These are phyloP conservation scores for Chondrostereum purpureum DNA, from an alignment of 1,284 basidiomycete species.

Conservation along the genomic window DNA sequence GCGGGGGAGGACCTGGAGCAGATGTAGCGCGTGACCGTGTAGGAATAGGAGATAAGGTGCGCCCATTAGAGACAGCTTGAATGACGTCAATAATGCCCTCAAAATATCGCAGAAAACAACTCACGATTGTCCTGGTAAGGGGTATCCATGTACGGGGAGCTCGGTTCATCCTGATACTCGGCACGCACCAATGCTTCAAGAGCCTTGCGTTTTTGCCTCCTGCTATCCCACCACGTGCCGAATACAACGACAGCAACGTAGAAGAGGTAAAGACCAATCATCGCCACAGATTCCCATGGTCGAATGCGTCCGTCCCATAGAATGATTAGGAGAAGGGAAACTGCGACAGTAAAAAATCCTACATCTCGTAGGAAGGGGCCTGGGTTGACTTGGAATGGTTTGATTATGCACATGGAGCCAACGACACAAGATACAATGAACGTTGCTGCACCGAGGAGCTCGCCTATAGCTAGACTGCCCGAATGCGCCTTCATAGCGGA, in stretches of 20 bases:
- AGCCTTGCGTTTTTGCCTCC: slow-evolving; percentile 37
- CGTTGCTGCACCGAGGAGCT: slow-evolving; percentile 90
- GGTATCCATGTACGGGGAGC: slow-evolving; percentile 29
- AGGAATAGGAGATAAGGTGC: slow-evolving; percentile 13
- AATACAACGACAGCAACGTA: slow-evolving; percentile 79
- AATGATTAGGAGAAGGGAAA: slow-evolving; percentile 68
- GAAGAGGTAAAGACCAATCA: slow-evolving; percentile 72
- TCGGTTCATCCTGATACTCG: slow-evolving; percentile 55
- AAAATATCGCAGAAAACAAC: slow-evolving; percentile 13
- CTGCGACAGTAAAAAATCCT: slow-evolving; percentile 84
- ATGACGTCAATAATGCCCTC: not conserved
- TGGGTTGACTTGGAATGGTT: slow-evolving; percentile 81
- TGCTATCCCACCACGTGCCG: slow-evolving; percentile 71
- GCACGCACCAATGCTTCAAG: slow-evolving; percentile 49
- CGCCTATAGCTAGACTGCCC: slow-evolving; percentile 88
- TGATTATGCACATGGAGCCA: slow-evolving; percentile 93
- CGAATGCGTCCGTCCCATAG: slow-evolving; percentile 75
- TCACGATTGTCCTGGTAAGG: slow-evolving; percentile 61
- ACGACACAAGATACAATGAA: slow-evolving; percentile 96
- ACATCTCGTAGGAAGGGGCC: slow-evolving; percentile 88
- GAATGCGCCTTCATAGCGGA: slow-evolving; percentile 85
- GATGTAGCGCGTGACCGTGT: slow-evolving; percentile 27
- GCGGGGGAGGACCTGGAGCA: slow-evolving; percentile 28
- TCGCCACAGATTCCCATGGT: slow-evolving; percentile 65
- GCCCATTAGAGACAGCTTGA: not conserved